Percentiles rank a stretch among this genome's conserved stretches.
phyloP scores from a whole-genome alignment of 805 yeast genomes.

The Candida vaughaniae region DNA sequence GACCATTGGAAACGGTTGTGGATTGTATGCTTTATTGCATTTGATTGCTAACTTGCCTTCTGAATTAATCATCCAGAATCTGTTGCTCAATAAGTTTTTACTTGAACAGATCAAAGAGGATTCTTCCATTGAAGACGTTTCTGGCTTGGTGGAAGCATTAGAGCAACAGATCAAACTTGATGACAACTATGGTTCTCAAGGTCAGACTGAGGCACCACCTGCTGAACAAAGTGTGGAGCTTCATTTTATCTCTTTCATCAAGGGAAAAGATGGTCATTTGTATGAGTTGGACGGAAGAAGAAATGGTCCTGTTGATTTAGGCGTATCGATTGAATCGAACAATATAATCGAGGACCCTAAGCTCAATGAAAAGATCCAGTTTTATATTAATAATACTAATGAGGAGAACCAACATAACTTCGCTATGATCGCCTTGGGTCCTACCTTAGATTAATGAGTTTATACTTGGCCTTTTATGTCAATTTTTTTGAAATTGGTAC shows the following conservation, averaged over 20 bases:
- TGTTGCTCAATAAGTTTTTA: constrained; percentile 25
- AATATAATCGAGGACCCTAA: constrained; percentile 55
- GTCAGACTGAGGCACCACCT: constrained; percentile 67
- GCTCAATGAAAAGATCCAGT: constrained; percentile 56
- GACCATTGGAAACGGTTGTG: constrained; percentile 86
- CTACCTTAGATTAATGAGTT: constrained; percentile 43
- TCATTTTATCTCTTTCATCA: constrained; percentile 78
- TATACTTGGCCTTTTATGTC: constrained; percentile 90
- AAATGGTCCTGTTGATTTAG: constrained; percentile 68
- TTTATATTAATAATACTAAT: constrained; percentile 64
- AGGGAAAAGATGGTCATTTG: constrained; percentile 53
- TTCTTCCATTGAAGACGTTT: constrained; percentile 31
- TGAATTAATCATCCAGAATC: constrained; percentile 43
- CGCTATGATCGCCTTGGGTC: constrained; percentile 75
- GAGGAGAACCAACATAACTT: constrained; percentile 61
- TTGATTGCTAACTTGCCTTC: constrained; percentile 45
- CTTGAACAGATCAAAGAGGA: constrained; percentile 7
- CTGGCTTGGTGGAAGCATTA: constrained; percentile 45
- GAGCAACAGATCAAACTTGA: constrained; percentile 43
- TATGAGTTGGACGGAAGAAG: constrained; percentile 91
- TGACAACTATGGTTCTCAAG: constrained; percentile 46
- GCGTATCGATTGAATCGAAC: constrained; percentile 31
- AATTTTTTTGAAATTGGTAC: constrained; percentile 51
- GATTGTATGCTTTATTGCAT: constrained; percentile 84
- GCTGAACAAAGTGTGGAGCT: constrained; percentile 52